Conservation (phyloP, 2,329 filamentous ascomycete species). For the Fusarium sp. region DNA sequence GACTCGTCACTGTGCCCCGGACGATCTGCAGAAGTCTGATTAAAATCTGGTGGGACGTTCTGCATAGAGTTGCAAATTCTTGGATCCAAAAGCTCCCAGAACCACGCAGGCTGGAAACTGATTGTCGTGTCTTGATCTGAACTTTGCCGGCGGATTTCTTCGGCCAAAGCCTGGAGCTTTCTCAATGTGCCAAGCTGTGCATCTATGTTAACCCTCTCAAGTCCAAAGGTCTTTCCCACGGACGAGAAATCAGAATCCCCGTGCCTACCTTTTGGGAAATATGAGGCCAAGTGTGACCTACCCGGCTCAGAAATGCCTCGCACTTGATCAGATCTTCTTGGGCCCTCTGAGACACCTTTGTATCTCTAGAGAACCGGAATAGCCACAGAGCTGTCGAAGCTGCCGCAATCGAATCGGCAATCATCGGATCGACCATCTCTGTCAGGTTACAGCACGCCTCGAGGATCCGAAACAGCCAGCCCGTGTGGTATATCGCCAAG, state of each 20-base stretch:
- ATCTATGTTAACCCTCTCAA: background rate
- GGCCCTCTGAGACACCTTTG: constrained; percentile 12
- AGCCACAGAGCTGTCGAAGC: constrained; percentile 29
- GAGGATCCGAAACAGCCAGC: constrained; percentile 10
- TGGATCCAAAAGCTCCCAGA: background rate
- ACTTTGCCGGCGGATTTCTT: background rate
- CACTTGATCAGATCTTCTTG: constrained; percentile 10
- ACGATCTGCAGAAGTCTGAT: background rate
- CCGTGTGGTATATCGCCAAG: constrained; percentile 7
- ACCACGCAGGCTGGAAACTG: background rate
- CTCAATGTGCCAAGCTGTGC: background rate
- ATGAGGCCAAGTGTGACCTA: constrained; percentile 23
- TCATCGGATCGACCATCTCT: constrained; percentile 6
- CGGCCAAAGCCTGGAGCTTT: constrained; percentile 11
- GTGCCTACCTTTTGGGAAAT: constrained; percentile 24
- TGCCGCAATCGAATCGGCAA: constrained; percentile 20
- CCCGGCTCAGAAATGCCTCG: constrained; percentile 3
- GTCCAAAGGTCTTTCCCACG: background rate
- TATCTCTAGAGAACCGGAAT: constrained; percentile 21
- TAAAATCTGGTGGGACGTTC: background rate
- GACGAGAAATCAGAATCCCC: background rate
- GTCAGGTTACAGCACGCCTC: background rate
- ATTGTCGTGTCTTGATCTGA: background rate
- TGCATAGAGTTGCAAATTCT: background rate
- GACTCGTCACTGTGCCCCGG: no score